phyloP scores from a whole-genome alignment of 1,284 basidiomycete species.

The Nidula niveotomentosa region DNA sequence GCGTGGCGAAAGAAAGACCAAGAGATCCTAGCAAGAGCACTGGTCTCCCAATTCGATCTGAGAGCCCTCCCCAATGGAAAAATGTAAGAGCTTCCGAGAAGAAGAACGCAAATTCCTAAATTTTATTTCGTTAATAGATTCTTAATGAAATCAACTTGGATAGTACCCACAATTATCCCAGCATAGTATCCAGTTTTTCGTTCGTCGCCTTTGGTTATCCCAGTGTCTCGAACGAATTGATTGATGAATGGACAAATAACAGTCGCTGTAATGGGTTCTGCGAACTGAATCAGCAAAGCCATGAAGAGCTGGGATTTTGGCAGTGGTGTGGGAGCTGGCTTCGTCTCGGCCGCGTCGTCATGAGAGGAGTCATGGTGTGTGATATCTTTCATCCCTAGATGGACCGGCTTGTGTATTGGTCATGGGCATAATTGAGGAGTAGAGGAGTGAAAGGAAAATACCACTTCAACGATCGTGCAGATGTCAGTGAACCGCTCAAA shows the following conservation, averaged over 20 bases:
- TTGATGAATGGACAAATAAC: constrained; percentile 59
- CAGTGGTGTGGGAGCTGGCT: constrained; percentile 28
- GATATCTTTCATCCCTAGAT: neutral
- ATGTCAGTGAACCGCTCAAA: no score
- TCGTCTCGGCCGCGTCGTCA: constrained; percentile 7
- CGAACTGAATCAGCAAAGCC: constrained; percentile 37
- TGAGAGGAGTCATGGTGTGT: neutral
- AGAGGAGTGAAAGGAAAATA: no score
- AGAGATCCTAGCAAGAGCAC: constrained; percentile 42
- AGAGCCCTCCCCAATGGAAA: constrained; percentile 41
- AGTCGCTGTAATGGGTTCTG: constrained; percentile 45
- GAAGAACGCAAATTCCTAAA: constrained; percentile 44
- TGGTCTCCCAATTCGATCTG: constrained; percentile 42
- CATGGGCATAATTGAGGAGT: no score
- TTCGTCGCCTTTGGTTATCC: constrained; percentile 43
- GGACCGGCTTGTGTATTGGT: no score
- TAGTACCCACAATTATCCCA: constrained; percentile 35
- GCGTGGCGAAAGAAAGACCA: constrained; percentile 37
- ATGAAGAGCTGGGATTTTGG: constrained; percentile 40
- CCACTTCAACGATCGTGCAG: no score
- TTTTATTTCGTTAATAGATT: neutral
- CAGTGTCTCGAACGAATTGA: constrained; percentile 46
- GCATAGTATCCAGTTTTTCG: constrained; percentile 52
- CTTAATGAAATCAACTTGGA: neutral
- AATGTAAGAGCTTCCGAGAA: constrained; percentile 37